phyloP scores from a whole-genome alignment of 306 rosid species.

The Castanospermum australe region DNA sequence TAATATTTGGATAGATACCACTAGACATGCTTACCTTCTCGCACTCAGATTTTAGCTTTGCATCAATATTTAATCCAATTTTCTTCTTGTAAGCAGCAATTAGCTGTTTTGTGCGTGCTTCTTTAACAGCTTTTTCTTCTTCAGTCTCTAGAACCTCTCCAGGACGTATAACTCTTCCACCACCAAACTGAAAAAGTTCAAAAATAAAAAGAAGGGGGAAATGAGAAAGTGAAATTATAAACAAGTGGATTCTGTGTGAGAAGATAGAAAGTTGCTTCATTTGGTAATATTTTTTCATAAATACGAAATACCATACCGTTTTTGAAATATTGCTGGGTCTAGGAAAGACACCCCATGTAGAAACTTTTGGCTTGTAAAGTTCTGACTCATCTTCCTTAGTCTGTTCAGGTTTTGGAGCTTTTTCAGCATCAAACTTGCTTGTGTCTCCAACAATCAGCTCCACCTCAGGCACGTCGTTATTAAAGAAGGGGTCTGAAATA shows the following conservation, averaged over 20 bases:
- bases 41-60: conserved; percentile 71
- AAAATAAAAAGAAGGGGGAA: not conserved
- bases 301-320: conserved; percentile 52
- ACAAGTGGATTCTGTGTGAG: not conserved
- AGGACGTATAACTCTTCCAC: conserved; percentile 76
- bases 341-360: conserved; percentile 97
- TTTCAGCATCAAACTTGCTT: conserved; percentile 48
- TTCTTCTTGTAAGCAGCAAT: conserved; percentile 73
- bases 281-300: conserved; percentile 9
- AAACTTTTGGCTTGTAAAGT: conserved; percentile 83
- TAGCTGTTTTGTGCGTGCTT: conserved; percentile 63
- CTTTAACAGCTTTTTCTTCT: conserved; percentile 80
- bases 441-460: conserved; percentile 81
- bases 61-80: conserved; percentile 60
- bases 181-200: conserved; percentile 64
- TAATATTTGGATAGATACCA: not conserved
- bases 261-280: not conserved
- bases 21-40: conserved; percentile 51
- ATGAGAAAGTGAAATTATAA: not conserved
- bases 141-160: conserved; percentile 77
- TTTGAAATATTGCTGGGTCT: conserved; percentile 85
- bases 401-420: conserved; percentile 35
- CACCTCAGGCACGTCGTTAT: conserved; percentile 60
- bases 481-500: conserved; percentile 56
- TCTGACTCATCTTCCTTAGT: conserved; percentile 48